Evolutionary conservation across 345 rosid genomes (phyloP).

Genomic region (Brassica nigra): DNA sequence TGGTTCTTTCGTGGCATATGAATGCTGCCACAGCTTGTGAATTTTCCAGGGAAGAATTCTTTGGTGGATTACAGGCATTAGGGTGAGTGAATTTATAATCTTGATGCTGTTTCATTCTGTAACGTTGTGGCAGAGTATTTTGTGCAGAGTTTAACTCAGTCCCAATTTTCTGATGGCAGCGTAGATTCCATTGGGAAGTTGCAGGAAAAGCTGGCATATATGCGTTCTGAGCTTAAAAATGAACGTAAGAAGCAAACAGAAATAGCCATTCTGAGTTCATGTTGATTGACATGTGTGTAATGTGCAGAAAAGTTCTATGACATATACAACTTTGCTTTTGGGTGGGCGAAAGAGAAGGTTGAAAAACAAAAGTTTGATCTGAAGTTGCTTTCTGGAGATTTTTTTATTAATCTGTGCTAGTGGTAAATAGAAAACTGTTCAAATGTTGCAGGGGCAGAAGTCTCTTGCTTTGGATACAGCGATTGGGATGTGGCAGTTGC

Average conservation of each 20-base stretch:
- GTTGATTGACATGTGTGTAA: slow-evolving; percentile 9
- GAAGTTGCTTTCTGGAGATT: neutral
- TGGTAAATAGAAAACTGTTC: neutral
- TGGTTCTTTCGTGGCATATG: slow-evolving; percentile 99
- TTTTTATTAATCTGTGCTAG: neutral
- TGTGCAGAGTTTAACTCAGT: slow-evolving; percentile 31
- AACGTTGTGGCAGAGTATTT: neutral
- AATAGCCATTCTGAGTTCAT: slow-evolving; percentile 11
- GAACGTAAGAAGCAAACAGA: slow-evolving; percentile 59
- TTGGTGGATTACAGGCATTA: slow-evolving; percentile 73
- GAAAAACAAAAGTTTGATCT: neutral
- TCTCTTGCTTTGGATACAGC: slow-evolving; percentile 96
- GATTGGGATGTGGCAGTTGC: slow-evolving; percentile 97
- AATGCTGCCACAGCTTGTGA: slow-evolving; percentile 98
- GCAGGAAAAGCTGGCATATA: slow-evolving; percentile 68
- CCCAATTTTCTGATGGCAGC: slow-evolving; percentile 56
- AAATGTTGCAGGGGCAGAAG: slow-evolving; percentile 78
- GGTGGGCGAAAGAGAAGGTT: slow-evolving; percentile 99
- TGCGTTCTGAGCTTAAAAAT: slow-evolving; percentile 94
- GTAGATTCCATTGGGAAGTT: slow-evolving; percentile 88
- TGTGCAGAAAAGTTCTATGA: slow-evolving; percentile 89
- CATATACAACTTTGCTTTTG: slow-evolving; percentile 91
- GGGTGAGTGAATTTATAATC: slow-evolving; percentile 55
- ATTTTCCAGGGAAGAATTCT: slow-evolving; percentile 86
- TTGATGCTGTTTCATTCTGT: slow-evolving; percentile 1